phyloP scores from a whole-genome alignment of 2,329 filamentous ascomycete genomes.

The Colletotrichum sidae region DNA sequence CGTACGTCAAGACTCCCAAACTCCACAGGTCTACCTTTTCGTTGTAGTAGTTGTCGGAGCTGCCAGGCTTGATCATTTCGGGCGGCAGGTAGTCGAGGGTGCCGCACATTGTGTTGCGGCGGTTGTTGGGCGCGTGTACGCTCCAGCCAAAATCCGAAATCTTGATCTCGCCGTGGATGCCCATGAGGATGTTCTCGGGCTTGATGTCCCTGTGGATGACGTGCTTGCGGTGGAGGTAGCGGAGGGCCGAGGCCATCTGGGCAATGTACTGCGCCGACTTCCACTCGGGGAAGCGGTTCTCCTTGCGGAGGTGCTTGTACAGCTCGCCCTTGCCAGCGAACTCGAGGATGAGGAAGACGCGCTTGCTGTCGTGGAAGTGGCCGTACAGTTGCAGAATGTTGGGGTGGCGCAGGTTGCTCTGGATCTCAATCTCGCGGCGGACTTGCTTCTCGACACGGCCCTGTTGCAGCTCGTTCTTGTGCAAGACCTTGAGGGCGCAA shows the following conservation, averaged over 20 bases:
- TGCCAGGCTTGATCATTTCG: constrained; percentile 92
- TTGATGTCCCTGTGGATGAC: constrained; percentile 99
- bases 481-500: constrained; percentile 86
- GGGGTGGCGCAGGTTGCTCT: constrained; percentile 86
- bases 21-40: constrained; percentile 98
- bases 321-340: constrained; percentile 88
- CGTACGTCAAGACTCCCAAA: constrained; percentile 92
- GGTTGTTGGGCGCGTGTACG: constrained; percentile 95
- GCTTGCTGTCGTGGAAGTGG: constrained; percentile 90
- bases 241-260: constrained; percentile 89
- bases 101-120: constrained; percentile 94
- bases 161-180: constrained; percentile 97
- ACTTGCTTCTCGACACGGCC: constrained; percentile 87
- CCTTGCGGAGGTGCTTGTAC: constrained; percentile 86
- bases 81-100: constrained; percentile 97
- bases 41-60: constrained; percentile 87
- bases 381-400: constrained; percentile 88
- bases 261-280: constrained; percentile 89
- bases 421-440: constrained; percentile 88
- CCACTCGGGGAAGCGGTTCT: constrained; percentile 85
- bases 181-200: constrained; percentile 95
- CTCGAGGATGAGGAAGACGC: constrained; percentile 88
- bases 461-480: constrained; percentile 85
- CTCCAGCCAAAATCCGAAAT: constrained; percentile 99
- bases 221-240: constrained; percentile 95